Base-by-base conservation (phyloP, 2,329 filamentous ascomycete genomes). In the Blumeria hordei region DNA sequence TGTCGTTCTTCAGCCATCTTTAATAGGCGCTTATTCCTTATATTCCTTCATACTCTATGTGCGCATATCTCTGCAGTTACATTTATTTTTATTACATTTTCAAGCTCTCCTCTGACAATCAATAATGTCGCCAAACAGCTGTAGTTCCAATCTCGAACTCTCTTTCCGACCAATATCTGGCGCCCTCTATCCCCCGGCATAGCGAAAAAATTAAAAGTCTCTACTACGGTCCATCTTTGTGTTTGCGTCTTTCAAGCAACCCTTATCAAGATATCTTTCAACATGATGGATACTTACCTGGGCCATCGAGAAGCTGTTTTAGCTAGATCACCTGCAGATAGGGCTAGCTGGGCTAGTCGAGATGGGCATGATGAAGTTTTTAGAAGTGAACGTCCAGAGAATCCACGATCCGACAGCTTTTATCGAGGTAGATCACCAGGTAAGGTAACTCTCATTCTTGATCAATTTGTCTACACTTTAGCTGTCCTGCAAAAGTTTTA, bases 401-500 rank as follows among this genome's bases (percentile, higher is more conserved):
- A 55, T 28, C 33, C 56, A 53, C 69, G 74, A 57, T 69, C 71
- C 52, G 78, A 83, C 62, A 73, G 70, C 44, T 81, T 80, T 59
- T 80, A 82, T 61, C 75, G 81, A 57, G 76, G 75, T 58, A 75
- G 82, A 65, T 85, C 82, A 61, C 81, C 82, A 67, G 80, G 82
- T 85, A 74, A 65, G 80, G 75, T 33, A 18, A 32, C 18, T 16
- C 44, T 28, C 16, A 18, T 10, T 10, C 1, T 10, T 47, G n/a
- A 28, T 18, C 8, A 28, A 36, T 43, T 43, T 32, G 6, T 18
- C 11, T 37, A 41, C 9, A 18, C 16, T 43, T 37, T 2, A 14
- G 6, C 14, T 1, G 12, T 21, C 11, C 7, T 44, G 1, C 36
- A 21, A 2, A 21, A 55, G 53, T 53, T 14, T 55, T 55, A 57